phyloP scores from a whole-genome alignment of 306 rosid species.

The Senna siamea region DNA sequence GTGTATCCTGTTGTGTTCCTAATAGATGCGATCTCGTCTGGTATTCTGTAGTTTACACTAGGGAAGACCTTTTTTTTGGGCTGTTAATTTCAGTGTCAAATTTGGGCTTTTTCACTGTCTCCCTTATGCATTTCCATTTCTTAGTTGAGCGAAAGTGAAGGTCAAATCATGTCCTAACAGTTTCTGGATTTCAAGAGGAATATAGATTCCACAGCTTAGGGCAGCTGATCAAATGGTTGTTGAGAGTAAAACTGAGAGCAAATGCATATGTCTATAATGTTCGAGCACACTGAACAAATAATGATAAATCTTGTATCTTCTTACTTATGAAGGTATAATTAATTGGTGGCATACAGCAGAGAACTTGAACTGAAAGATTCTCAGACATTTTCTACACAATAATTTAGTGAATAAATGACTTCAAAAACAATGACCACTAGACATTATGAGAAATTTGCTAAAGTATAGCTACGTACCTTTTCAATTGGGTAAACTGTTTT shows the following conservation, averaged over 20 bases:
- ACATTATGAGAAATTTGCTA: not conserved
- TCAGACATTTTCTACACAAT: not conserved
- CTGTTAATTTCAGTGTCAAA: not conserved
- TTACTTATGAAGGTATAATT: not conserved
- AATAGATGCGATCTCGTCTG: not conserved
- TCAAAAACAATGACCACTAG: not conserved
- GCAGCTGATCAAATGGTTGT: conserved; percentile 5
- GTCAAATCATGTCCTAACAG: not conserved
- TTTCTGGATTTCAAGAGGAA: no score
- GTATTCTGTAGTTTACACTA: not conserved
- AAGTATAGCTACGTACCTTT: conserved; percentile 57
- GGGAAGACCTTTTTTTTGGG: not conserved
- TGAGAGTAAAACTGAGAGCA: not conserved
- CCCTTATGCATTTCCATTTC: not conserved
- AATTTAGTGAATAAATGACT: not conserved
- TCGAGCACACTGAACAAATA: no score
- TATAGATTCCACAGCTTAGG: no score
- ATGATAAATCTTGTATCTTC: not conserved
- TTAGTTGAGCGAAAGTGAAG: conserved; percentile 1
- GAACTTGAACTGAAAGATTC: not conserved
- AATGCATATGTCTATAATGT: not conserved
- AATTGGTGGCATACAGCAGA: not conserved
- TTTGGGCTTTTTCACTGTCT: not conserved
- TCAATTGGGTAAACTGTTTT: conserved; percentile 94
- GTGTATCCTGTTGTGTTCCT: not conserved